A percentile compares a stretch with the other conserved stretches of the same genome.
phyloP scores from a whole-genome alignment of 257 asterid species.

The Penstemon eatonii region DNA sequence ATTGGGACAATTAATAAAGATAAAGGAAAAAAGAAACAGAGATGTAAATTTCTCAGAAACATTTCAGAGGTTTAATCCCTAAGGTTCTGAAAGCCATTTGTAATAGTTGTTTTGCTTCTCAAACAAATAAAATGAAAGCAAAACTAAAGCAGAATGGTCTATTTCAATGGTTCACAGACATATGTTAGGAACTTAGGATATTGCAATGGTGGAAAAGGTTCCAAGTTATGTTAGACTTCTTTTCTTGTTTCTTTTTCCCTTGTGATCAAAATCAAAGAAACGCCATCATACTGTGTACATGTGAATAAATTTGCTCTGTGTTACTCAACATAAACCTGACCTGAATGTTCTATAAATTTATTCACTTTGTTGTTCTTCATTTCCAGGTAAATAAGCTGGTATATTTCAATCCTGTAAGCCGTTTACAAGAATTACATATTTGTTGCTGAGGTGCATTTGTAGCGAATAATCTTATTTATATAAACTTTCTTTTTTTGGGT shows the following conservation, averaged over 20 bases:
- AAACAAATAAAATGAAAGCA: not conserved
- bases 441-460: conserved; percentile 20
- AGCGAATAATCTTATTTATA: conserved; percentile 1
- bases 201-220: no score
- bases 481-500: not conserved
- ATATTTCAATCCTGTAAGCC: not conserved
- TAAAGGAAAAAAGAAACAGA: not conserved
- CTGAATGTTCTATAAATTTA: not conserved
- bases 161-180: not conserved
- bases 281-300: no score
- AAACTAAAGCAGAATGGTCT: not conserved
- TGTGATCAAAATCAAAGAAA: no score
- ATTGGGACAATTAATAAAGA: not conserved
- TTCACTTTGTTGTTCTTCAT: not conserved
- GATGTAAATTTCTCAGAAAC: conserved; percentile 1
- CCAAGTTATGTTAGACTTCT: no score
- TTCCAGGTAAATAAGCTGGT: conserved; percentile 36
- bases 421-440: conserved; percentile 20
- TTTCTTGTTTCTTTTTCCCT: no score
- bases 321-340: not conserved
- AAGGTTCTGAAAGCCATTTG: conserved; percentile 8
- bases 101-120: not conserved
- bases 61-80: not conserved
- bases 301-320: not conserved
- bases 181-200: no score